Evolutionary conservation across 768 basidiomycete genomes (phyloP), one percentile per base, ranked within the genome.

Genomic region (Phanerochaete carnosa): DNA sequence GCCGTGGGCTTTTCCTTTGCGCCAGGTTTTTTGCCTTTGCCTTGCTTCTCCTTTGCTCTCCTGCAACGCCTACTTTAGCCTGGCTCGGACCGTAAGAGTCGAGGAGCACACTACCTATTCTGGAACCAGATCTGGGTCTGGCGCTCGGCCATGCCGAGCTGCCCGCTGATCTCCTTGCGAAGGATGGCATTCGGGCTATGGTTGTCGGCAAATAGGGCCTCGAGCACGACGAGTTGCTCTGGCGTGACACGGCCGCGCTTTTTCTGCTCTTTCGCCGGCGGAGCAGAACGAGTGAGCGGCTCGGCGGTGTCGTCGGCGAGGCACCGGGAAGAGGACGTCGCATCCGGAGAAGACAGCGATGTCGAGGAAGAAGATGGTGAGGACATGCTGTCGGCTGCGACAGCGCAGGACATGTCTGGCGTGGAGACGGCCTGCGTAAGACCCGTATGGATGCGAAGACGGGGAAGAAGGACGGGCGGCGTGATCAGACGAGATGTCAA

Each of bases 71-170:
- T 16, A 47, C 3, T 13, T 15, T 16, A 25, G 26, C 65, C 7
- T 28, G 66, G 22, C 19, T 43, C 19, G 8, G 19, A 43, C 39
- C 39, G 39, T 43, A 4, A 19, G 39, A 43, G 19, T 9, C 19
- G 5, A 12, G 39, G 8, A 12, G 28, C 43, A 23, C 25, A 59
- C 64, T n/a, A 87, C 91, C 91, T 79, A 69, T 94, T 93, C 72
- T 94, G 91, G 68, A 92, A 94, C 91, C 92, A 93, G 51, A 94
- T 88, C 73, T 93, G 92, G 0, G 90, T 92, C 76, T 93, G 92
- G 37, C 90, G 85, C 73, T 93, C 92, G 52, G 89, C 83, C 88
- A 94, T 92, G 15, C 89, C 89, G 3, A 94, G 77, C 60, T 83
- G 72, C 25, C 85, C 82, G 58, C 88, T 85, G 56, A 94, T 90